Base-by-base conservation (phyloP, 768 basidiomycete species). In the Psilocybe azurescens region DNA sequence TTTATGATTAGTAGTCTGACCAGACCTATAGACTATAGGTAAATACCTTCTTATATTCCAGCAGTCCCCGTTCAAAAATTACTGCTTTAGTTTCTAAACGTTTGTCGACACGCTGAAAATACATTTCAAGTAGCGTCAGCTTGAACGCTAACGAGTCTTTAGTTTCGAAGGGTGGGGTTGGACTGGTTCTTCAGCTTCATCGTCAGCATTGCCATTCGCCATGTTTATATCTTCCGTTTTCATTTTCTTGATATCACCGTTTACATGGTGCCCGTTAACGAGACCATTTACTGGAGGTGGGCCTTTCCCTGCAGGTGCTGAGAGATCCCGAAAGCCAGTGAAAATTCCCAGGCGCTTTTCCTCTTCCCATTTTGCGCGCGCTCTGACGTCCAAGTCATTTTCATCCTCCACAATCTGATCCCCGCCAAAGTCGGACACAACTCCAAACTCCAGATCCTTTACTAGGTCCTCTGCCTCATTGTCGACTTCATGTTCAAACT, bases 401-500 rank as follows among this genome's bases (percentile, higher is more conserved):
- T 89, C 89, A 66, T 93, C 94, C 65, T 94, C 91, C 2, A 82
- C 77, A 57, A 90, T 88, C 66, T 89, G 80, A 69, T 93, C 93
- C 2, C 97, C 97, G 1, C 91, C 95, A 71, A 87, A 97, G 33
- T 88, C 84, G 20, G 85, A 80, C 62, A 94, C 94, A n/a, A 95
- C 78, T 1, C 94, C 97, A 68, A 98, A 98, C 72, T 99, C 96
- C 65, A 99, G 81, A 72, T 98, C 95, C 75, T 98, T 99, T 65
- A 98, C 90, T 2, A 94, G 76, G 69, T 96, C 90, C 72, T 99
- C 97, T 0, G 97, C 97, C 55, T 99, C 97, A 73, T 99, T 97
- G 71, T 98, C 96, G 4, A 94, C 78, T 74, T 99, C 97, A 68
- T 96, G 95, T 72, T 99, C 97, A 72, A 99, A 99, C 75, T 99